These are phyloP conservation scores for Emergomyces orientalis DNA, from an alignment of 2,329 filamentous ascomycete species.

Conservation along the genomic window DNA sequence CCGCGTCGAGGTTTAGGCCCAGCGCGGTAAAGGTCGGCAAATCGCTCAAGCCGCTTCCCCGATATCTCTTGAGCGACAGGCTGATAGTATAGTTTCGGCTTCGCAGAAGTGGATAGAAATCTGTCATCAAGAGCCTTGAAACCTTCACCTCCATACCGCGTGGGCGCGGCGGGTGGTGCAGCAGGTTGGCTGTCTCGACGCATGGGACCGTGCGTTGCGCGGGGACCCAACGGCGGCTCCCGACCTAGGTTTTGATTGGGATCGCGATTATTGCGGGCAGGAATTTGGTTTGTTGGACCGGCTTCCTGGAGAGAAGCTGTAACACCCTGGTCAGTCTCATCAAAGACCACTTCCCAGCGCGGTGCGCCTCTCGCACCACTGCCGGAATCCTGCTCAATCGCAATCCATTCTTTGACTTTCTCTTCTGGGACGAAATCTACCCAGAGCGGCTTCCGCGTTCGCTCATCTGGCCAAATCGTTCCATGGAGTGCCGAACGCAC, in stretches of 20 bases:
- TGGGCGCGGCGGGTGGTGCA: conserved; percentile 8
- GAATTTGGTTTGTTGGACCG: conserved; percentile 2
- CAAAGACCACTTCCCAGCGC: conserved; percentile 66
- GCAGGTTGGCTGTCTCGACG: conserved; percentile 21
- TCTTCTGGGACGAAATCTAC: conserved; percentile 82
- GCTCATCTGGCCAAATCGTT: conserved; percentile 77
- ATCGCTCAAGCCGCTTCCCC: conserved; percentile 53
- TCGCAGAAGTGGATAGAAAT: conserved; percentile 51
- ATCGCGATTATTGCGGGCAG: conserved; percentile 7
- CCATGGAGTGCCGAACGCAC: conserved; percentile 69
- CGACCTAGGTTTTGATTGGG: conserved; percentile 20
- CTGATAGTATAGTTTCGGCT: conserved; percentile 56
- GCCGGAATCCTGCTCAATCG: conserved; percentile 50
- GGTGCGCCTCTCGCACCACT: conserved; percentile 37
- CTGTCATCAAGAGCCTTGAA: conserved; percentile 52
- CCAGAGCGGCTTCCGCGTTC: conserved; percentile 71
- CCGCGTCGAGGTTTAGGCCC: conserved; percentile 30
- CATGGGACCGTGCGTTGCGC: conserved; percentile 14
- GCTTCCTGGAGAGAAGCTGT: conserved; percentile 49
- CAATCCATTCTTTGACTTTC: conserved; percentile 63
- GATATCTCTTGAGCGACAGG: conserved; percentile 58
- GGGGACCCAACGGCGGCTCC: conserved; percentile 24
- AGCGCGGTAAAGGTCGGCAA: conserved; percentile 39
- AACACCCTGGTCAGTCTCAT: conserved; percentile 47
- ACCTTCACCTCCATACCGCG: conserved; percentile 25